These are phyloP conservation scores for Bifiguratus adelaidae DNA, from an alignment of 192 early-diverging fungal species.

Conservation along the genomic window DNA sequence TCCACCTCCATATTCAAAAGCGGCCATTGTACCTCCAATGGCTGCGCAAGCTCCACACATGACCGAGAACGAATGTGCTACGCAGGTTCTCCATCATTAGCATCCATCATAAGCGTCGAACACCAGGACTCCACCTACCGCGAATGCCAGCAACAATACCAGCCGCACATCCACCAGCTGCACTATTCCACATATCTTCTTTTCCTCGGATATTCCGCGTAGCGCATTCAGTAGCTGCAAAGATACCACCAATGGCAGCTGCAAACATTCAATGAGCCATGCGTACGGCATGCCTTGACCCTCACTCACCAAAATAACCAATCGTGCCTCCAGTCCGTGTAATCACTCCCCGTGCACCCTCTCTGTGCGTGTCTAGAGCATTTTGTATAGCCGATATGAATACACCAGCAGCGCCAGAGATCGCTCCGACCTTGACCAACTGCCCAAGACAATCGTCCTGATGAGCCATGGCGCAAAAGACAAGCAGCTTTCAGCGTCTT, in stretches of 20 bases:
- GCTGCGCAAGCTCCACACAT: conserved; percentile 51
- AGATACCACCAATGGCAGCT: conserved; percentile 74
- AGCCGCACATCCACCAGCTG: conserved; percentile 59
- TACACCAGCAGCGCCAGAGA: conserved; percentile 53
- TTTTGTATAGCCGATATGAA: conserved; percentile 61
- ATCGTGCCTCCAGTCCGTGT: conserved; percentile 54
- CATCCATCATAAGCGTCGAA: not conserved
- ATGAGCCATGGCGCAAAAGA: no score
- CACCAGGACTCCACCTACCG: conserved; percentile 15
- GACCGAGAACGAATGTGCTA: conserved; percentile 44
- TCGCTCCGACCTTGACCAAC: conserved; percentile 31
- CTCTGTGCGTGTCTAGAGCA: conserved; percentile 34
- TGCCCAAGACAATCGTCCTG: no score
- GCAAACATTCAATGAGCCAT: no score
- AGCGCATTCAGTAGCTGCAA: conserved; percentile 53
- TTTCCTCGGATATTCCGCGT: conserved; percentile 45
- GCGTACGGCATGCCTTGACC: not conserved
- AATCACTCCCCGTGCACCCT: conserved; percentile 41
- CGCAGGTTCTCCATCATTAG: not conserved
- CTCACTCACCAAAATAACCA: conserved; percentile 55
- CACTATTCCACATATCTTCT: conserved; percentile 63
- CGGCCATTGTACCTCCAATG: conserved; percentile 54
- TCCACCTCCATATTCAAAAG: conserved; percentile 52
- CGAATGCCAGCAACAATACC: conserved; percentile 56
- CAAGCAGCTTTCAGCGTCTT: no score